These are phyloP conservation scores for Alternaria triticina DNA, from an alignment of 2,329 filamentous ascomycete genomes.

Conservation along the genomic window DNA sequence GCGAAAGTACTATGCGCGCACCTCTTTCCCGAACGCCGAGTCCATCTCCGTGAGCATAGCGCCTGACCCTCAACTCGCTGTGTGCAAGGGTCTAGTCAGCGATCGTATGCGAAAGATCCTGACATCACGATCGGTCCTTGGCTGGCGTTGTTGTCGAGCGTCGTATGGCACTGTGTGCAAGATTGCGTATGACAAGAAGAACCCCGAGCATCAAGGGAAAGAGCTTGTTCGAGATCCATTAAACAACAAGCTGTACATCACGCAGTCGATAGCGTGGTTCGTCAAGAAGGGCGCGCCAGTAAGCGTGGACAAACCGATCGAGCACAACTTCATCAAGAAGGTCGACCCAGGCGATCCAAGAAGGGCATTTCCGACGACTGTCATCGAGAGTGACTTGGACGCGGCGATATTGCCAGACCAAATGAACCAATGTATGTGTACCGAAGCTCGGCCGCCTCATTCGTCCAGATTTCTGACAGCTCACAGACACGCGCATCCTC, in stretches of 20 bases:
- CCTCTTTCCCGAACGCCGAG: slow-evolving; percentile 29
- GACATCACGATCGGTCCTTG: slow-evolving; percentile 52
- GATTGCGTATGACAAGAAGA: slow-evolving; percentile 43
- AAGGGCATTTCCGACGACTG: slow-evolving; percentile 40
- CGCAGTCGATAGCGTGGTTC: slow-evolving; percentile 48
- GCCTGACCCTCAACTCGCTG: slow-evolving; percentile 62
- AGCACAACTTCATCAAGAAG: slow-evolving; percentile 44
- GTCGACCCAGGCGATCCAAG: slow-evolving; percentile 40
- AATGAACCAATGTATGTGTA: slow-evolving; percentile 34
- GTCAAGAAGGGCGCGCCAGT: slow-evolving; percentile 45
- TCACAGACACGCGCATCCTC: slow-evolving; percentile 37
- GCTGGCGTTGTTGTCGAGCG: slow-evolving; percentile 47
- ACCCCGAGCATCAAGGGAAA: slow-evolving; percentile 38
- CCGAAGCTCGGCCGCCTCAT: neutral
- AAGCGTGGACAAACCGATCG: slow-evolving; percentile 40
- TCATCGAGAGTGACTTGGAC: slow-evolving; percentile 39
- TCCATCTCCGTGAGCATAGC: slow-evolving; percentile 42
- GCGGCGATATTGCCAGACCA: slow-evolving; percentile 31
- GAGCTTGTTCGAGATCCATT: slow-evolving; percentile 35
- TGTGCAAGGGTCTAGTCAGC: slow-evolving; percentile 60
- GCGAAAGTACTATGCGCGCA: slow-evolving; percentile 40
- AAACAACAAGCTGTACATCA: slow-evolving; percentile 46
- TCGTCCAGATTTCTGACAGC: neutral
- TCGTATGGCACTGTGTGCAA: slow-evolving; percentile 49
- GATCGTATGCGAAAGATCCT: slow-evolving; percentile 59